These are phyloP conservation scores for Tolypocladium capitatum DNA, from an alignment of 2,329 filamentous ascomycete genomes.

Conservation along the genomic window DNA sequence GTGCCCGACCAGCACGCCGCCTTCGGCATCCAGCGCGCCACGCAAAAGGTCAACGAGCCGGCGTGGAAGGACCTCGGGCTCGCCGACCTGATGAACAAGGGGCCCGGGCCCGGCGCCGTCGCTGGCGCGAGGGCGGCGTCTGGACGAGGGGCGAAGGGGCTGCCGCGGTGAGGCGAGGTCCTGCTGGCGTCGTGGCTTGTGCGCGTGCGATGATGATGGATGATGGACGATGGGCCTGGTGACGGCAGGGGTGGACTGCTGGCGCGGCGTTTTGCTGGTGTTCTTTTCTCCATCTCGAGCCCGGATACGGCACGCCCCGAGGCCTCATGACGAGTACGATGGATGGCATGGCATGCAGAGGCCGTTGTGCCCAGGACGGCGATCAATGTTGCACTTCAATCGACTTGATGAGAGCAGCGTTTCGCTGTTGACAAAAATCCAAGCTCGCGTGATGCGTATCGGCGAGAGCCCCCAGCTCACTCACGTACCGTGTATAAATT, in stretches of 20 bases:
- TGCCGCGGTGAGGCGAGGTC: slow-evolving; percentile 10
- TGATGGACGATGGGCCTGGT: no score
- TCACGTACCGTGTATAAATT: background rate
- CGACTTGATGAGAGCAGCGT: background rate
- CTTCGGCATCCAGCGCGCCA: slow-evolving; percentile 73
- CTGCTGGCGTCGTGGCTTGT: background rate
- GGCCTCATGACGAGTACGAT: background rate
- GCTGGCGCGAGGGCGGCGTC: slow-evolving; percentile 4
- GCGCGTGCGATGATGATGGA: background rate
- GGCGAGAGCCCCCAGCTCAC: background rate
- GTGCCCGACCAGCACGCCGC: slow-evolving; percentile 81
- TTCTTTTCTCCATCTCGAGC: background rate
- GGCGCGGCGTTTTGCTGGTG: background rate
- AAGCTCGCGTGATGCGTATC: background rate
- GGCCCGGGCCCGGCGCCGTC: slow-evolving; percentile 25
- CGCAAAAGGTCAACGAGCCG: slow-evolving; percentile 55
- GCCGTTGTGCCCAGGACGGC: background rate
- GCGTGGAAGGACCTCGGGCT: slow-evolving; percentile 71
- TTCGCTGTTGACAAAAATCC: background rate
- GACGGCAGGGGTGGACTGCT: background rate
- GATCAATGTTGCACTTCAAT: background rate
- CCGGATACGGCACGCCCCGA: background rate
- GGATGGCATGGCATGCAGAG: background rate
- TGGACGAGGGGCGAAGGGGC: slow-evolving; percentile 3
- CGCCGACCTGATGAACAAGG: slow-evolving; percentile 54